Percentiles rank a stretch among this genome's conserved stretches.
phyloP scores from a whole-genome alignment of 148 eudicot species.

The Arbutus unedo region DNA sequence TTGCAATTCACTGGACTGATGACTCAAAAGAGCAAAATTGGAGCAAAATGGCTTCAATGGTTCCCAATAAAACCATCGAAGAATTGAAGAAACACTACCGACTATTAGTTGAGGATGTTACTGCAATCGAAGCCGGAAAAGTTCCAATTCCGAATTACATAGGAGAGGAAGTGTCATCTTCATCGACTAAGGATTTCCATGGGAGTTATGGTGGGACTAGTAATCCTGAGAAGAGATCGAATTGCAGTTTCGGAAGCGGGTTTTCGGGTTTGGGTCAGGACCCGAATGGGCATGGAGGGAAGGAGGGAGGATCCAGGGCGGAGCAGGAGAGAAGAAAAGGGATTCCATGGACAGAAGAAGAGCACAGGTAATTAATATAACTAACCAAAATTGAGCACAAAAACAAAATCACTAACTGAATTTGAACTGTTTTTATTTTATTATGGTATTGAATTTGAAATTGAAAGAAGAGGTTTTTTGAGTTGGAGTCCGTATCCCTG shows the following conservation, averaged over 20 bases:
- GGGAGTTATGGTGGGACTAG: background rate
- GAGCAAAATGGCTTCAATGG: slow-evolving; percentile 53
- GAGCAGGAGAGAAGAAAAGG: slow-evolving; percentile 83
- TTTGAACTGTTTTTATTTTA: no score
- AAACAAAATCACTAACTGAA: background rate
- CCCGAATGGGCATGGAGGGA: slow-evolving; percentile 34
- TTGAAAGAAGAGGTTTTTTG: no score
- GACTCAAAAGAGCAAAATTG: slow-evolving; percentile 37
- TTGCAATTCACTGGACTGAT: slow-evolving; percentile 51
- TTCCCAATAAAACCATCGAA: slow-evolving; percentile 53
- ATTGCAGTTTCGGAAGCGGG: slow-evolving; percentile 36
- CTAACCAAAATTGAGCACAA: background rate
- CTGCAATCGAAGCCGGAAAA: slow-evolving; percentile 66
- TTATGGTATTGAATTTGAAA: no score
- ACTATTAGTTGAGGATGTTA: slow-evolving; percentile 55
- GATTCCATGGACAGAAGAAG: slow-evolving; percentile 94
- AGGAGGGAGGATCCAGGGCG: slow-evolving; percentile 42
- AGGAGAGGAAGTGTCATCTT: slow-evolving; percentile 44
- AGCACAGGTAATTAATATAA: slow-evolving; percentile 52
- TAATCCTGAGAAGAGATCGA: slow-evolving; percentile 16
- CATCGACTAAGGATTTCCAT: slow-evolving; percentile 26
- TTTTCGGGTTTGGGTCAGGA: slow-evolving; percentile 37
- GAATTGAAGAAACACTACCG: slow-evolving; percentile 64
- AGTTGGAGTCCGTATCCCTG: no score
- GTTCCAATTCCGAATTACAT: slow-evolving; percentile 57